Base-by-base conservation (phyloP, 1,284 basidiomycete genomes). In the Blastosporella zonata region DNA sequence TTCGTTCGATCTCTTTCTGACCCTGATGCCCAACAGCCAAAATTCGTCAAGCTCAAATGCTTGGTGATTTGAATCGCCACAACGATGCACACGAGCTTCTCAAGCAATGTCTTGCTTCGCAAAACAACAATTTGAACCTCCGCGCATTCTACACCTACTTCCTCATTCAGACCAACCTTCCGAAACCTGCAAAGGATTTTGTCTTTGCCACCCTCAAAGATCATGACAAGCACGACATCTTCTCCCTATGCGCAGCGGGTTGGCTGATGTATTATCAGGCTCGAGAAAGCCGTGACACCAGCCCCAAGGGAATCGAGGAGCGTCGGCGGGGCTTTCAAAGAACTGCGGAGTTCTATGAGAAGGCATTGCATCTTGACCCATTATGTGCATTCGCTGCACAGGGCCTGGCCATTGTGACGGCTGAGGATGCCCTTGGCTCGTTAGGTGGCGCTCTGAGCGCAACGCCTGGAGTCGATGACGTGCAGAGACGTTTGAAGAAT, bases 311-410 rank as follows among this genome's bases (percentile, higher is more conserved):
- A 42, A 60, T 77, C 15, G 81, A 87, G 33, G 92, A 95, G 46
- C 81, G 91, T 28, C 78, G 78, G 50, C 82, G 83, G 42, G 81
- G 83, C 25, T 97, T 91, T 70, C 78, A 84, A 46, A 77, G 90
- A 13, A 81, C 88, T 8, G 89, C 91, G 1, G 93, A 96, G 62
- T 90, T 90, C 55, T 97, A 91, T 61, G 90, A 94, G 64, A 92
- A 92, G 61, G 94, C 93, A 0, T 68, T 97, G 23, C 79, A 81
- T 43, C 62, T 92, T 2, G 92, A 96, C 62, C 83, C 90, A 0
- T 71, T 78, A 21, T 96, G 92, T 64, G 91, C 91, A 1, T 81
- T 93, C 49, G 94, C 94, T 5, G 94, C 94, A 2, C 93, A 96
- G 64, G 93, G 94, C 1, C 72, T 97, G 8, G 94, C 93, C 0